Evolutionary conservation across 2,329 filamentous ascomycete genomes (phyloP).

Genomic region (Trichoderma sp.): DNA sequence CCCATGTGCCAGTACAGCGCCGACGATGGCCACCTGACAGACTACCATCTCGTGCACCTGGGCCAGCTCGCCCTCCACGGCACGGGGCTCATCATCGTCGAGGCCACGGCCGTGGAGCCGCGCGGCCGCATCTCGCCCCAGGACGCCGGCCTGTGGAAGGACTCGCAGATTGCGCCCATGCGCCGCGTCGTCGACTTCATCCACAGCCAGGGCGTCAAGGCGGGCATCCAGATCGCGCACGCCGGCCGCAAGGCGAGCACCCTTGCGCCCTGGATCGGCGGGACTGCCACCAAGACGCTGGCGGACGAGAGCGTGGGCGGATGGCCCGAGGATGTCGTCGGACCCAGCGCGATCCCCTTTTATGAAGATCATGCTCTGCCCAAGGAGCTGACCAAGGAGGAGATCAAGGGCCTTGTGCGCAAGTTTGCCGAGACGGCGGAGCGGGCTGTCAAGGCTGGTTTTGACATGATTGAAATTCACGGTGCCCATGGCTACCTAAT

Average conservation of each 20-base stretch:
- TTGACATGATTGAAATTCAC: conserved; percentile 74
- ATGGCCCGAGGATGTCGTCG: conserved; percentile 60
- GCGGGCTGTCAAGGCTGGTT: conserved; percentile 67
- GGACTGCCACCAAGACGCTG: conserved; percentile 50
- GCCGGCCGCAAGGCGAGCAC: conserved; percentile 71
- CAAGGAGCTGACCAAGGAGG: conserved; percentile 66
- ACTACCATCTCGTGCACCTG: conserved; percentile 81
- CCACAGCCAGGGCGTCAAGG: conserved; percentile 75
- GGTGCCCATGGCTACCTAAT: conserved; percentile 68
- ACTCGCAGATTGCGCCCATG: conserved; percentile 75
- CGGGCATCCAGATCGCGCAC: conserved; percentile 80
- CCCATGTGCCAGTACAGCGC: conserved; percentile 66
- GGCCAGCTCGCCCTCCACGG: conserved; percentile 78
- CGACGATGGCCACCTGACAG: conserved; percentile 67
- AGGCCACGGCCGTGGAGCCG: conserved; percentile 74
- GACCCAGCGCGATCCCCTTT: conserved; percentile 58
- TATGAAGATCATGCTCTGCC: conserved; percentile 63
- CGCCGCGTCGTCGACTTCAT: conserved; percentile 74
- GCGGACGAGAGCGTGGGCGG: conserved; percentile 57
- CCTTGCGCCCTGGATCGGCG: conserved; percentile 64
- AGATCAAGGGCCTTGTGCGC: conserved; percentile 67
- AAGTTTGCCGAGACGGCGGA: conserved; percentile 62
- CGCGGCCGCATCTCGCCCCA: conserved; percentile 83
- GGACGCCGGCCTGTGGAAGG: conserved; percentile 80
- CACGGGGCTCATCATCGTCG: conserved; percentile 71